Evolutionary conservation across 78 protist genomes (phyloP), one percentile per base, ranked within the genome.

Genomic region (Neovahlkampfia damariscottae): DNA sequence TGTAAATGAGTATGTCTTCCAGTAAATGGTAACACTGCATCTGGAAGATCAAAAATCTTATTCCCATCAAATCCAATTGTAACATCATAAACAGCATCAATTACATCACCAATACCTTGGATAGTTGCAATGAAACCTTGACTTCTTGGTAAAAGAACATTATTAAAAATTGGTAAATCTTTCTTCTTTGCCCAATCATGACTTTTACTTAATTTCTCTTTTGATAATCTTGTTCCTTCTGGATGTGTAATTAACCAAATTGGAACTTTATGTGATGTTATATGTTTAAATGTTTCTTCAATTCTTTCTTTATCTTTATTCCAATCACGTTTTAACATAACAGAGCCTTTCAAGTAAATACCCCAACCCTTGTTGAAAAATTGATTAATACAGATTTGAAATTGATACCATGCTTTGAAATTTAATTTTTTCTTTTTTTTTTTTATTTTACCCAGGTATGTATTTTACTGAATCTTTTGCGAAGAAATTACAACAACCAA

Each of bases 161-260:
- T 6, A 32, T 77, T 77, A 58, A 19, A 29, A 32, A 28, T 36
- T 29, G 37, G 58, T 29, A 29, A 28, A 28, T 41, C 74, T n/a
- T 67, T 6, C 37, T 66, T 2, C 29, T 28, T 30, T 8, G 6
- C 58, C 6, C n/a, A 77, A n/a, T 77, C 81, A 4, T 59, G 69
- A 5, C 77, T 67, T 30, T 10, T 9, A 36, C 67, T 77, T n/a
- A 77, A 10, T 30, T 77, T 77, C 5, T 59, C 5, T n/a, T 8
- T 6, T 27, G 79, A 27, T n/a, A 31, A 9, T 6, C 81, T 69
- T 3, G 81, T 77, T 34, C 81, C 81, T 41, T 77, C 81, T 19
- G 72, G 81, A 41, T 67, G 67, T 37, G 59, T 66, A 6, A 8
- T 6, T 30, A 77, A 6, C 69, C 38, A 41, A 4, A 73, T 19